phyloP scores from a whole-genome alignment of 345 rosid species.

The Iberis pinnata region DNA sequence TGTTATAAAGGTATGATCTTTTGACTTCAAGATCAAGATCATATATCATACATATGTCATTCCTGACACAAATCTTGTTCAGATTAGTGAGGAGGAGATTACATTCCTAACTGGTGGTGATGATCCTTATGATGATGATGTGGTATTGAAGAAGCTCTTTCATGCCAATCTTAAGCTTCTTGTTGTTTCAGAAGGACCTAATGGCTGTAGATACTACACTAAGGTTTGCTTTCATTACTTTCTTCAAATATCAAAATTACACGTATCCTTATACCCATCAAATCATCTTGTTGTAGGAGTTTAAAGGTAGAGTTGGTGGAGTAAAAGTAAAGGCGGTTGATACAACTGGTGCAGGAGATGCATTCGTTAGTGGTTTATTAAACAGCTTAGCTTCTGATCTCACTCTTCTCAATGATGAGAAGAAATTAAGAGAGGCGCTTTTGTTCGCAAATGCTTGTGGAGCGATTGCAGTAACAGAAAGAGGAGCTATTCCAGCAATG shows the following conservation, averaged over 20 bases:
- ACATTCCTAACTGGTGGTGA: slow-evolving; percentile 61
- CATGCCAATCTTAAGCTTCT: slow-evolving; percentile 82
- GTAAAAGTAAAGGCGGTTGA: slow-evolving; percentile 61
- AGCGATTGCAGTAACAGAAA: slow-evolving; percentile 71
- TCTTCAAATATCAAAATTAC: no score
- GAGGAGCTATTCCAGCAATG: slow-evolving; percentile 92
- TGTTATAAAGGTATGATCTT: slow-evolving; percentile 59
- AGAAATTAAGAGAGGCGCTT: slow-evolving; percentile 64
- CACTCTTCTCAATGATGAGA: slow-evolving; percentile 52
- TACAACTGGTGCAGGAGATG: slow-evolving; percentile 87
- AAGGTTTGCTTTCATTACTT: slow-evolving; percentile 34
- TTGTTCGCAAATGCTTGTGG: slow-evolving; percentile 82
- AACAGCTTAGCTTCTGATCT: slow-evolving; percentile 53
- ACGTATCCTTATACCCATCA: no score
- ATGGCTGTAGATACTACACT: slow-evolving; percentile 92
- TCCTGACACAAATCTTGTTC: slow-evolving; percentile 20
- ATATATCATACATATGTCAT: not conserved
- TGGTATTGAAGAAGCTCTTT: slow-evolving; percentile 58
- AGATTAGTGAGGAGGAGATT: slow-evolving; percentile 95
- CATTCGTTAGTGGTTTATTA: slow-evolving; percentile 67
- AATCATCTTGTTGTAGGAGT: slow-evolving; percentile 44
- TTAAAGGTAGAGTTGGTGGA: slow-evolving; percentile 62
- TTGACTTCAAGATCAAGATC: not conserved
- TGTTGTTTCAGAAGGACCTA: slow-evolving; percentile 82
- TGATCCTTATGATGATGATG: slow-evolving; percentile 56